phyloP scores from a whole-genome alignment of 2,329 filamentous ascomycete genomes.

The Septoria petroselini region DNA sequence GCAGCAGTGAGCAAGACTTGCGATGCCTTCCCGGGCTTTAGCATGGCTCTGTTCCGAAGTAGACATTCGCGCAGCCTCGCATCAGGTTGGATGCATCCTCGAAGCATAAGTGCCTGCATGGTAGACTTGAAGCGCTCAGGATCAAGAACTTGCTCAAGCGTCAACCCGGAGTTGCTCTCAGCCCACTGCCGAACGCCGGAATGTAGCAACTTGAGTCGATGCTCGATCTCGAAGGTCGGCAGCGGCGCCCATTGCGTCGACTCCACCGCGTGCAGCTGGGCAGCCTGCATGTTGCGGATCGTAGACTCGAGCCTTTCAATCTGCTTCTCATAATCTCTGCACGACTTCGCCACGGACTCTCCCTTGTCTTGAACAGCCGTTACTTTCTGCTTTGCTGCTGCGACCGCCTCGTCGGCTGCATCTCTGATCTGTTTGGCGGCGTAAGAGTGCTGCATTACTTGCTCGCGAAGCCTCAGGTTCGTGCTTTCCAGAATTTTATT shows the following conservation, averaged over 20 bases:
- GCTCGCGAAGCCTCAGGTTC: no score
- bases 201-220: neutral
- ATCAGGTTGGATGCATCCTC: slow-evolving; percentile 1
- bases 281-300: slow-evolving; percentile 8
- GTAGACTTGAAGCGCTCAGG: neutral
- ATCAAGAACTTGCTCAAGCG: slow-evolving; percentile 3
- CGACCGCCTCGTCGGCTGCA: neutral
- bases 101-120: neutral
- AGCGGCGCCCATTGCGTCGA: slow-evolving; percentile 7
- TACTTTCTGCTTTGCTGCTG: neutral
- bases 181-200: slow-evolving; percentile 9
- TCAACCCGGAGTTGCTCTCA: neutral
- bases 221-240: slow-evolving; percentile 8
- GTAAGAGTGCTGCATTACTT: no score
- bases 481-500: no score
- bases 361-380: neutral
- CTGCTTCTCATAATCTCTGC: neutral
- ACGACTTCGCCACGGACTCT: neutral
- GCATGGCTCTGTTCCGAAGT: neutral
- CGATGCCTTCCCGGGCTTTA: slow-evolving; percentile 12
- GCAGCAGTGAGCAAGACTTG: slow-evolving; percentile 11
- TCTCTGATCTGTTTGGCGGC: no score
- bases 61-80: no score
- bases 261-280: slow-evolving; percentile 10
- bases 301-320: neutral